Evolutionary conservation across 1,284 basidiomycete genomes (phyloP), one percentile per base, ranked within the genome.

Genomic region (Sporisorium graminicola): DNA sequence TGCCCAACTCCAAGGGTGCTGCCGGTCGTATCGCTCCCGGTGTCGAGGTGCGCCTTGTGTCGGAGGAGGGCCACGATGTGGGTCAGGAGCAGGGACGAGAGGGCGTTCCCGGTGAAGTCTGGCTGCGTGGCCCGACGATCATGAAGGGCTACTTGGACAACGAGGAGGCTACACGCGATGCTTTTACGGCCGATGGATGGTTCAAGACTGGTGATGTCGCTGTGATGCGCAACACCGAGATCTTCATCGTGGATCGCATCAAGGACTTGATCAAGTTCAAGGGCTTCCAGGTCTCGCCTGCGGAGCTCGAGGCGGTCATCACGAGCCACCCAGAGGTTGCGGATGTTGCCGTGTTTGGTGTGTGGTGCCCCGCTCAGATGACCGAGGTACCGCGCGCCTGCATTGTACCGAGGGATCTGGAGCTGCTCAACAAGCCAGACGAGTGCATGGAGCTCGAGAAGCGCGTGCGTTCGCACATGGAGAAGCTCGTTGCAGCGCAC

Each of bases 1-100:
- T 81, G 44, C 65, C 68, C 51, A 68, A 81, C 53, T 63, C 71
- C 31, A 79, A 79, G 68, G 83, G 83, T 16, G 65, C 86, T 81
- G 53, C 87, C 58, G 95, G 95, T 1, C 83, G 88, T 1, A 87
- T 95, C 1, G 86, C 95, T n/a, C 91, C 95, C 0, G 93, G 92
- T 71, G 88, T 94, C 42, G 90, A 94, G 82, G 90, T 91, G 0
- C 89, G 93, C 9, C 86, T 97, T 6, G 91, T 96, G n/a, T 86
- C 89, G 27, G 74, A 79, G 14, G 90, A 88, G 14, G 83, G 81
- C n/a, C 56, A 74, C 43, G 78, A 82, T 57, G 78, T 83, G 2
- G 72, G 22, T 88, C 87, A 79, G 46, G 66, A 82, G 4, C 87
- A 89, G 71, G 90, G 88, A 14, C 86, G 88, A 42, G 88, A 88